phyloP scores from a whole-genome alignment of 768 basidiomycete genomes.

The Suillus placidus region DNA sequence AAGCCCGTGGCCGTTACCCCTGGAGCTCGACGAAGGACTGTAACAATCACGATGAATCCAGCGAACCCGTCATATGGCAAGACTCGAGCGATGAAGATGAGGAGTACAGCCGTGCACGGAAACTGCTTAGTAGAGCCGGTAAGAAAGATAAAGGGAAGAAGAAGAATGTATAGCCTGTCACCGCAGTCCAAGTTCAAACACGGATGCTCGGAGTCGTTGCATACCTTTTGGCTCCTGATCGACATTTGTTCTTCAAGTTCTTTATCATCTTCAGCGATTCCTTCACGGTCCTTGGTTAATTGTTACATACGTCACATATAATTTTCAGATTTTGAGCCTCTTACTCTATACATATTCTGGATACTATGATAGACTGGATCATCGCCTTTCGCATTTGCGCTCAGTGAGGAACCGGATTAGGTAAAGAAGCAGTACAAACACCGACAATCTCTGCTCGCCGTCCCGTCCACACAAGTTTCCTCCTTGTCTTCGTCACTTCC shows the following conservation, averaged over 20 bases:
- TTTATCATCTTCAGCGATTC: neutral
- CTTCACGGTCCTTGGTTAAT: neutral
- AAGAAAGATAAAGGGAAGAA: slow-evolving; percentile 39
- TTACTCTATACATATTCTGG: neutral
- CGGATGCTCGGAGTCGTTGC: neutral
- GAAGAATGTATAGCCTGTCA: slow-evolving; percentile 12
- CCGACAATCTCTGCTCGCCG: slow-evolving; percentile 9
- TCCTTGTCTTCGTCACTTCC: neutral
- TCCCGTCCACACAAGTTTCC: neutral
- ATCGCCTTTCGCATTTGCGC: neutral
- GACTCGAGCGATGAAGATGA: slow-evolving; percentile 80
- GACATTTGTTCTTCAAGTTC: neutral
- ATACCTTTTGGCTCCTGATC: neutral
- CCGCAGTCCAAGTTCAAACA: neutral
- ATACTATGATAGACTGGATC: neutral
- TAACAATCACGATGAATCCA: slow-evolving; percentile 7
- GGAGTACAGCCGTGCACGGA: slow-evolving; percentile 62
- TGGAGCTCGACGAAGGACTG: slow-evolving; percentile 13
- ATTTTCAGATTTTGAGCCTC: neutral
- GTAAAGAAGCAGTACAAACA: slow-evolving; percentile 12
- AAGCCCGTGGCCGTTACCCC: slow-evolving; percentile 10
- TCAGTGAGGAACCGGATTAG: slow-evolving; percentile 1
- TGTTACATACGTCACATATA: slow-evolving; percentile 4
- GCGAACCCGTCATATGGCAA: slow-evolving; percentile 56
- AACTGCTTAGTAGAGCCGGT: slow-evolving; percentile 49